Conservation (phyloP, 495 filamentous ascomycete genomes). For the Penicillium maclennaniae region DNA sequence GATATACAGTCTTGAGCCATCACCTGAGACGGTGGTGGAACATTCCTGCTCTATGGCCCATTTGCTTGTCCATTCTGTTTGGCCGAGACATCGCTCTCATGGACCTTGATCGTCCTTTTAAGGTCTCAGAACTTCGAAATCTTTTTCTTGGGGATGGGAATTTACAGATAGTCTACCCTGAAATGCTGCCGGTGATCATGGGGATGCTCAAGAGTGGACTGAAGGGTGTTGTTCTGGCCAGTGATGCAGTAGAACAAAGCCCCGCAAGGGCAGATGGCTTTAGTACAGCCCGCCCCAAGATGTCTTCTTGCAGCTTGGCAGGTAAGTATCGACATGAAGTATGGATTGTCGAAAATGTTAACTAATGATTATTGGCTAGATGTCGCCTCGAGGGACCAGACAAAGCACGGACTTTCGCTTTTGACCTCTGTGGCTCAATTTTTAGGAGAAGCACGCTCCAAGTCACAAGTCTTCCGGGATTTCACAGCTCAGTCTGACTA, state of each 20-base stretch:
- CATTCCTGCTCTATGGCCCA: constrained; percentile 76
- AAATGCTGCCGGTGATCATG: constrained; percentile 75
- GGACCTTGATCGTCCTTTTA: constrained; percentile 68
- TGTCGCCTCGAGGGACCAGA: constrained; percentile 6
- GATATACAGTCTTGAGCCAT: constrained; percentile 78
- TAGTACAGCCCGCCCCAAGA: constrained; percentile 13
- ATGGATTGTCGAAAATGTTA: not conserved
- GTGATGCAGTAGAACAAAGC: not conserved
- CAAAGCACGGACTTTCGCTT: constrained; percentile 34
- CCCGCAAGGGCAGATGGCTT: not conserved
- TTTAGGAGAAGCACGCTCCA: constrained; percentile 68
- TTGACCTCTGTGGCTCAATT: constrained; percentile 75
- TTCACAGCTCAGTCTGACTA: constrained; percentile 76
- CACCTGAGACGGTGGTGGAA: constrained; percentile 87
- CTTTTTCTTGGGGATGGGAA: constrained; percentile 55
- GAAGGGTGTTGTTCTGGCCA: constrained; percentile 41
- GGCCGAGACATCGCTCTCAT: constrained; percentile 73
- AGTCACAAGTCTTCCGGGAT: constrained; percentile 71
- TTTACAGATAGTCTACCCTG: constrained; percentile 66
- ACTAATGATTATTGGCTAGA: constrained; percentile 6
- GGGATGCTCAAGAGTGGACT: constrained; percentile 84
- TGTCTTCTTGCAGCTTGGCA: constrained; percentile 15
- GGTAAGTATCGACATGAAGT: constrained; percentile 13
- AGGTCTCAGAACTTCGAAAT: constrained; percentile 67
- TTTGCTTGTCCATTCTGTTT: constrained; percentile 87